These are phyloP conservation scores for Santalum album DNA, from an alignment of 164 flowering plant genomes.

Conservation along the genomic window DNA sequence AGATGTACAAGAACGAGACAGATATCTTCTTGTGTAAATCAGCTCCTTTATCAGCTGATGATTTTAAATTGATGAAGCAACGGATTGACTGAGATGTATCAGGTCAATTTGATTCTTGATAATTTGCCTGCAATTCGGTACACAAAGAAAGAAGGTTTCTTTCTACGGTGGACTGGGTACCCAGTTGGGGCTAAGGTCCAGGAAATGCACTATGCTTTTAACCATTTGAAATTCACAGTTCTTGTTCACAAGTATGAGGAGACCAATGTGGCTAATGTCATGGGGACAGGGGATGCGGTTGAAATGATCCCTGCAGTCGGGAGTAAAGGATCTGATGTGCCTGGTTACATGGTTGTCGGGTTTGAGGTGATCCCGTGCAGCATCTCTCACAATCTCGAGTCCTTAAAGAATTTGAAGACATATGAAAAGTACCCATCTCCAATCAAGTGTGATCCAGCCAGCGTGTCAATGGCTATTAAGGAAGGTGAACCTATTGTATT, in stretches of 20 bases:
- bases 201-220: slow-evolving; percentile 52
- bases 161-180: slow-evolving; percentile 66
- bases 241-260: slow-evolving; percentile 75
- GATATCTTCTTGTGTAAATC: slow-evolving; percentile 48
- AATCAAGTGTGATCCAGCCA: slow-evolving; percentile 30
- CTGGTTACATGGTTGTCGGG: slow-evolving; percentile 82
- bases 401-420: slow-evolving; percentile 47
- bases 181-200: slow-evolving; percentile 60
- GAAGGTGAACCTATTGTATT: slow-evolving; percentile 51
- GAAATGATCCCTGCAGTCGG: no score
- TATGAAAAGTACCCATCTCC: slow-evolving; percentile 41
- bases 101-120: slow-evolving; percentile 67
- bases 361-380: slow-evolving; percentile 78
- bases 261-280: slow-evolving; percentile 58
- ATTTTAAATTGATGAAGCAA: slow-evolving; percentile 42
- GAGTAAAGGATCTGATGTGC: slow-evolving; percentile 29
- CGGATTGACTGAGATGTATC: slow-evolving; percentile 84
- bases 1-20: slow-evolving; percentile 52
- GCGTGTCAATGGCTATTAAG: slow-evolving; percentile 55
- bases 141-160: slow-evolving; percentile 43
- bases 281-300: slow-evolving; percentile 75
- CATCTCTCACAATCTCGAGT: slow-evolving; percentile 25
- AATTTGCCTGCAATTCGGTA: slow-evolving; percentile 69
- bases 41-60: slow-evolving; percentile 36
- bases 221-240: slow-evolving; percentile 65